These are phyloP conservation scores for Raffaelea deltoideospora DNA, from an alignment of 2,329 filamentous ascomycete species.

Conservation along the genomic window DNA sequence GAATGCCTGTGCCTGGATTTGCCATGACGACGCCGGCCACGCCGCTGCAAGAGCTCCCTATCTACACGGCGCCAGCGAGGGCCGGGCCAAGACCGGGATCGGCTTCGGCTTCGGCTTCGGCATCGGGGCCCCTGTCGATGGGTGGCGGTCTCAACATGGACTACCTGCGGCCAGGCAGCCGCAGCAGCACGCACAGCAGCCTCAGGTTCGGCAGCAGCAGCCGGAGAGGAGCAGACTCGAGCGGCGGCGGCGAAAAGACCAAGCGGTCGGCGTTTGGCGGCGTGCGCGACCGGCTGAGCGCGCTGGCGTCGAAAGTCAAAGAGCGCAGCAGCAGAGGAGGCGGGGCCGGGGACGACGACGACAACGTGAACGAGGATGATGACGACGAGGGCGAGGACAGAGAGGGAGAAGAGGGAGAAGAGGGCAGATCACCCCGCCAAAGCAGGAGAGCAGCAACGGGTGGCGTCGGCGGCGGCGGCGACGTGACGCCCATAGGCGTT, in stretches of 20 bases:
- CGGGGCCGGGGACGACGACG: not conserved
- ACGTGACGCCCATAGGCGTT: not conserved
- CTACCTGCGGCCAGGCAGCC: conserved; percentile 11
- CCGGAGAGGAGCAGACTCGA: conserved; percentile 7
- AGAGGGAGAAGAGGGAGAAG: too few species aligned
- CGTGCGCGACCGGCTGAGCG: conserved; percentile 12
- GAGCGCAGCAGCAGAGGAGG: conserved; percentile 4
- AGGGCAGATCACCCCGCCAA: too few species aligned
- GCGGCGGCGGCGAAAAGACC: conserved; percentile 1
- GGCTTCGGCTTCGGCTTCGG: conserved; percentile 8
- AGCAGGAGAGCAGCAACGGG: too few species aligned
- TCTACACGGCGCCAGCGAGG: too few species aligned
- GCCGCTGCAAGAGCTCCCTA: conserved; percentile 14
- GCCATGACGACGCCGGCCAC: conserved; percentile 33
- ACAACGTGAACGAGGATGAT: not conserved
- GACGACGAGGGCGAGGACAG: too few species aligned
- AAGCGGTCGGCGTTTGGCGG: conserved; percentile 8
- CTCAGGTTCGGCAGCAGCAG: not conserved
- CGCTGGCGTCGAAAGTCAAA: conserved; percentile 13
- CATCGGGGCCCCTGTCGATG: conserved; percentile 2
- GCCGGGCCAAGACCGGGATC: too few species aligned
- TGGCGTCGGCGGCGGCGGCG: too few species aligned
- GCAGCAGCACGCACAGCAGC: conserved; percentile 3
- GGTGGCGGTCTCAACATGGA: too few species aligned
- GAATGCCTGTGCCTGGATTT: conserved; percentile 24